Evolutionary conservation across 352 stramenopile species (phyloP).

Genomic region (Globisporangium polare): DNA sequence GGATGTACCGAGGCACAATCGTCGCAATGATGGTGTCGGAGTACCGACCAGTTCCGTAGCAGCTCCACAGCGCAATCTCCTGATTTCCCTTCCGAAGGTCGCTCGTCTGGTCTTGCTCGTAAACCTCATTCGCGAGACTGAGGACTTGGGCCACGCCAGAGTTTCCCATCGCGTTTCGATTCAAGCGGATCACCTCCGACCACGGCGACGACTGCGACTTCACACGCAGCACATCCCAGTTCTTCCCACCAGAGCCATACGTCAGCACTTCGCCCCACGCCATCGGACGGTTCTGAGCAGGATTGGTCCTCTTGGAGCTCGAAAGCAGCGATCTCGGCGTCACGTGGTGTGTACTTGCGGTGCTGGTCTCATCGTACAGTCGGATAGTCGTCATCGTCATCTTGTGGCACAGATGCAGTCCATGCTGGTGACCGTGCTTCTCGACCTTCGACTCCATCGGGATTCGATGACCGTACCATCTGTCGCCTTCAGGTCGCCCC

Average conservation of each 20-base stretch:
- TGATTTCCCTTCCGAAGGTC: slow-evolving; percentile 64
- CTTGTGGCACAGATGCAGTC: slow-evolving; percentile 83
- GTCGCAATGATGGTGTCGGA: slow-evolving; percentile 86
- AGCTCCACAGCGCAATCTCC: slow-evolving; percentile 84
- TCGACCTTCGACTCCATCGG: slow-evolving; percentile 57
- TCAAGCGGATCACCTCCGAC: slow-evolving; percentile 83
- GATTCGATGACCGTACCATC: slow-evolving; percentile 79
- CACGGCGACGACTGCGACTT: slow-evolving; percentile 72
- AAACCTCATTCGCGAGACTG: slow-evolving; percentile 71
- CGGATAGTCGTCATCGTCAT: slow-evolving; percentile 87
- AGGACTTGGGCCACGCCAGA: slow-evolving; percentile 84
- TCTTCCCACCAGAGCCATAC: slow-evolving; percentile 71
- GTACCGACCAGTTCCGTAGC: slow-evolving; percentile 76
- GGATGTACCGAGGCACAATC: slow-evolving; percentile 81
- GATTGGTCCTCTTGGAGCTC: slow-evolving; percentile 74
- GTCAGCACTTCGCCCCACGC: slow-evolving; percentile 72
- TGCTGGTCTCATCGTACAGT: slow-evolving; percentile 85
- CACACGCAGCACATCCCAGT: slow-evolving; percentile 82
- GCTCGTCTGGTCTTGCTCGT: slow-evolving; percentile 50
- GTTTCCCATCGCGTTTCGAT: slow-evolving; percentile 87
- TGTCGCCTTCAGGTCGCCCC: slow-evolving; percentile 73
- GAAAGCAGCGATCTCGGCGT: slow-evolving; percentile 70
- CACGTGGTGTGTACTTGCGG: slow-evolving; percentile 76
- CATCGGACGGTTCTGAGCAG: slow-evolving; percentile 74
- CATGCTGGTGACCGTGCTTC: slow-evolving; percentile 54